These are phyloP conservation scores for Hydnum rufescens DNA, from an alignment of 768 basidiomycete species.

Conservation along the genomic window DNA sequence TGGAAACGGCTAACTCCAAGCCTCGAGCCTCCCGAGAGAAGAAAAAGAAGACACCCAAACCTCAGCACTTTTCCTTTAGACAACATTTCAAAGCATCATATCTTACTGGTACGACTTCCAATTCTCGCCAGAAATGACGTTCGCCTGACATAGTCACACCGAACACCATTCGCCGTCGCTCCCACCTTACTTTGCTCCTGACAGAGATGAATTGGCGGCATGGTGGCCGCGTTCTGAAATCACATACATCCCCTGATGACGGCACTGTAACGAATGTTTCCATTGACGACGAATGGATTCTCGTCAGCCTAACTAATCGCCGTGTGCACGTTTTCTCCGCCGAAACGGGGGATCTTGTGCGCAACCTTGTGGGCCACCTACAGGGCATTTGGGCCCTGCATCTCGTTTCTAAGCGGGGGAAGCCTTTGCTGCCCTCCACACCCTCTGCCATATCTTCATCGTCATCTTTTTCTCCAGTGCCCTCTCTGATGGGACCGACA, in stretches of 20 bases:
- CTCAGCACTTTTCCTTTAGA: slow-evolving; percentile 33
- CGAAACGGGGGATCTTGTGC: slow-evolving; percentile 48
- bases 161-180: not conserved
- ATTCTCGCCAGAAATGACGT: not conserved
- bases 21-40: too few species aligned
- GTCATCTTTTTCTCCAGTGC: not conserved
- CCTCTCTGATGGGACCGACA: not conserved
- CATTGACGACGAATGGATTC: slow-evolving; percentile 63
- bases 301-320: slow-evolving; percentile 73
- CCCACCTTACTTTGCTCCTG: not conserved
- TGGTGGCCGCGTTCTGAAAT: slow-evolving; percentile 48
- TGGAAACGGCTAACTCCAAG: too few species aligned
- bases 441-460: slow-evolving; percentile 5
- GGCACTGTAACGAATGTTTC: slow-evolving; percentile 78
- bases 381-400: slow-evolving; percentile 85
- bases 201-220: slow-evolving; percentile 64
- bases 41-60: not conserved
- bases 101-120: slow-evolving; percentile 34
- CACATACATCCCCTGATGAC: slow-evolving; percentile 31
- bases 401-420: slow-evolving; percentile 50
- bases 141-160: not conserved
- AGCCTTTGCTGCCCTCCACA: slow-evolving; percentile 7
- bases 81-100: slow-evolving; percentile 55
- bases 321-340: slow-evolving; percentile 76
- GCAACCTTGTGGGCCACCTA: slow-evolving; percentile 69